Evolutionary conservation across 768 basidiomycete species (phyloP), one percentile per base, ranked within the genome.

Genomic region (Mycena vitilis): DNA sequence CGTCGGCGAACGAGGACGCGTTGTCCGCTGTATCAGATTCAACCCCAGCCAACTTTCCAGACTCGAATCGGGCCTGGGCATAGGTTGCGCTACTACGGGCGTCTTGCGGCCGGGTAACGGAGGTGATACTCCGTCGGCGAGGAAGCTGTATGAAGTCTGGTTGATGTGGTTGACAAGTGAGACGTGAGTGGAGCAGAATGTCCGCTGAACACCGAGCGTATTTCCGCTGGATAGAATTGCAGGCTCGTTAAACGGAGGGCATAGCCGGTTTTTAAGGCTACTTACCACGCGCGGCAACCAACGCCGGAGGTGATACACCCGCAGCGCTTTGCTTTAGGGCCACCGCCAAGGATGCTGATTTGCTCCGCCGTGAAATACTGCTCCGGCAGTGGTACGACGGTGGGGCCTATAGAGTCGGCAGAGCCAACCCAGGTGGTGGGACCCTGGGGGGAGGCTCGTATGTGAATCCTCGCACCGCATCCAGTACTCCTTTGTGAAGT

Each of bases 351-450:
- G 2, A 34, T 25, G 20, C 38, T 9, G 7, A 22, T 49, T 51
- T 65, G 48, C 2, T 52, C 38, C 4, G 58, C 64, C 4, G 64
- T 65, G 57, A 65, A 65, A 13, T 65, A 65, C 23, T 65, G 48
- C 23, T 36, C 20, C 4, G 64, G 57, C 2, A 65, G 56, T 20
- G 49, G 57, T 18, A 59, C 15, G 2, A 42, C 56, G 13, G 56
- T 58, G 20, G 20, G n/a, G 23, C 48, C 57, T 18, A 22, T 45
- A 18, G 38, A 56, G 25, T 59, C 56, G 10, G 25, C 25, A 10
- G 1, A 2, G 13, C 38, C 56, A n/a, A 15, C n/a, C 64, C 64
- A 65, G 1, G 48, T 42, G n/a, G 5, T 49, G 2, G 4, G 9
- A 12, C 57, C 64, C 23, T 40, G 57, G 0, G 47, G 47, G 1